These are phyloP conservation scores for Suillus discolor DNA, from an alignment of 768 basidiomycete genomes.

Conservation along the genomic window DNA sequence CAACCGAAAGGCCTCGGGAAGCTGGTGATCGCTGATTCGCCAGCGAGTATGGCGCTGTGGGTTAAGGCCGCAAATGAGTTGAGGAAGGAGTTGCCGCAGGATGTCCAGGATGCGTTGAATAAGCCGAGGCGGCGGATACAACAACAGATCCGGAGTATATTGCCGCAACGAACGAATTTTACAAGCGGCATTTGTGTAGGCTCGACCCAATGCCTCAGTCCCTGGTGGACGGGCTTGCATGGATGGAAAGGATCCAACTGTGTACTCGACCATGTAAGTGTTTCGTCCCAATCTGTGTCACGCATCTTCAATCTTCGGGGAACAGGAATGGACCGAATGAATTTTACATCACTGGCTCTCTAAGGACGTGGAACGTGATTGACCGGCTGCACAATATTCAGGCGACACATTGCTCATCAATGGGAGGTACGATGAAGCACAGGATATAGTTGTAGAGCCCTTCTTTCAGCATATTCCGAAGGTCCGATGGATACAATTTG, in stretches of 20 bases:
- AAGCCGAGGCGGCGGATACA: slow-evolving; percentile 49
- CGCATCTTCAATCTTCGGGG: slow-evolving; percentile 7
- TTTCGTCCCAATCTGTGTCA: not conserved
- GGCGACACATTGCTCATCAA: slow-evolving; percentile 39
- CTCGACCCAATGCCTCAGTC: slow-evolving; percentile 47
- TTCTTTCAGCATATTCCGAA: slow-evolving; percentile 35
- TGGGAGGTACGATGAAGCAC: slow-evolving; percentile 40
- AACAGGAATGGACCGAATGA: slow-evolving; percentile 43
- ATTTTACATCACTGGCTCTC: slow-evolving; percentile 36
- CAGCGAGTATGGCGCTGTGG: slow-evolving; percentile 49
- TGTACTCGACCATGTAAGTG: slow-evolving; percentile 49
- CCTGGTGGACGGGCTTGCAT: slow-evolving; percentile 34
- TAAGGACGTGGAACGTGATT: slow-evolving; percentile 39
- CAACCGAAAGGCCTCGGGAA: slow-evolving; percentile 49
- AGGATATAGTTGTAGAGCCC: slow-evolving; percentile 35
- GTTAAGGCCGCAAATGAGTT: slow-evolving; percentile 35
- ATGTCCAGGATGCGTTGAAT: slow-evolving; percentile 39
- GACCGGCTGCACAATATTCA: slow-evolving; percentile 35
- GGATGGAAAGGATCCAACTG: slow-evolving; percentile 47
- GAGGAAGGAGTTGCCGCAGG: slow-evolving; percentile 40
- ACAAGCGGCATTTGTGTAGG: slow-evolving; percentile 45
- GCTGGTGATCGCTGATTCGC: slow-evolving; percentile 46
- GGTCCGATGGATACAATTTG: slow-evolving; percentile 41
- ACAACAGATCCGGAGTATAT: slow-evolving; percentile 47
- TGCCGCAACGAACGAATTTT: slow-evolving; percentile 42